Base-by-base conservation (phyloP, 1,284 basidiomycete genomes). In the Sutorius eximius region DNA sequence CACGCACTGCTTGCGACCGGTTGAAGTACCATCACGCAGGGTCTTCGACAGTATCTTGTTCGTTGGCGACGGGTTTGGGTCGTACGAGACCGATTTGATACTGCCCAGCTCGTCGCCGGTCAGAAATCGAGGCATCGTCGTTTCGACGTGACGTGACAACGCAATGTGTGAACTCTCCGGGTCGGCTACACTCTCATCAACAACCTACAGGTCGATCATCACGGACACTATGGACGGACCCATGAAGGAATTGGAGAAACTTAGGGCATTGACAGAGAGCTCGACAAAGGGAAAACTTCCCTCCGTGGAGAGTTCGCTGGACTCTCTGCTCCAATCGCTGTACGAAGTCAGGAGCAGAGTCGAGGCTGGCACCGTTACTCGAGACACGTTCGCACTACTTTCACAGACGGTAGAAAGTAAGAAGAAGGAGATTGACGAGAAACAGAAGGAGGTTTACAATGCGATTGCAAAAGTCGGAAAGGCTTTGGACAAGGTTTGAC, bases 381-480 rank as follows among this genome's bases (percentile, higher is more conserved):
- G 82, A 51, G 79, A 79, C 8, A 79, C 82, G 36, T 75, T 89
- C 22, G 72, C 70, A 24, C 70, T 79, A 11, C 71, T 94, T 22
- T 75, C 80, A 22, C 82, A 82, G 66, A 76, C 77, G 3, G 77
- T 91, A 3, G 87, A 90, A 41, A 70, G 76, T 3, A 83, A 77
- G 67, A 93, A 90, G 83, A 93, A 87, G 71, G 91, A 93, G 53
- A 77, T 94, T 0, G 92, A 94, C 59, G 90, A 93, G 45, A 81
- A 86, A 2, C 85, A 95, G 76, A 96, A 95, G 72, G 92, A 93
- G 61, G 81, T 93, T 50, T 92, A 95, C 66, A 82, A 79, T 24
- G 84, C 86, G 1, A 73, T 95, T 7, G 82, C 85, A 18, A 83
- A 83, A 60, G 78, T 94, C 36, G 91, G 91, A 30, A 96, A 95